A percentile compares a stretch with the other conserved stretches of the same genome.
Evolutionary conservation across 352 stramenopile species (phyloP).

Genomic region (Globisporangium heterothallicum): DNA sequence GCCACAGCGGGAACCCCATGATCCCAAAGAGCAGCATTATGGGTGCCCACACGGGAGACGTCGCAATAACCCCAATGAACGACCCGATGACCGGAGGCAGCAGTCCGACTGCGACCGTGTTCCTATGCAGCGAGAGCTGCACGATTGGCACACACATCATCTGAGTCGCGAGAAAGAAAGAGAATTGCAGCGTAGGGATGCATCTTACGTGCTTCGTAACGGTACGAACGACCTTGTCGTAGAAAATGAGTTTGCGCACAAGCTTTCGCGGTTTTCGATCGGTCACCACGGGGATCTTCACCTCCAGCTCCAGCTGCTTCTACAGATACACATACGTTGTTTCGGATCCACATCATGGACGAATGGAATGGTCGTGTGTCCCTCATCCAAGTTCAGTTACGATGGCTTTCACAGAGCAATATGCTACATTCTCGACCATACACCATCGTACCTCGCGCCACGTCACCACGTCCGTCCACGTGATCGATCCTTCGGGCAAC

Average conservation of each 20-base stretch:
- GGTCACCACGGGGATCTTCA: slow-evolving; percentile 33
- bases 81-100: slow-evolving; percentile 40
- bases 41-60: slow-evolving; percentile 52
- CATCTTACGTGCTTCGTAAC: slow-evolving; percentile 38
- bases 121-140: slow-evolving; percentile 57
- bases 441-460: slow-evolving; percentile 23
- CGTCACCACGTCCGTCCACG: slow-evolving; percentile 31
- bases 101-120: slow-evolving; percentile 43
- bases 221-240: slow-evolving; percentile 30
- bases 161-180: slow-evolving; percentile 1
- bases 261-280: slow-evolving; percentile 39
- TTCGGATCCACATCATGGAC: too few relatives aligned
- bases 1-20: slow-evolving; percentile 57
- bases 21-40: slow-evolving; percentile 48
- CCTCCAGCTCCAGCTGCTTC: slow-evolving; percentile 24
- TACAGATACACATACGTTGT: too few relatives aligned
- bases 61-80: slow-evolving; percentile 35
- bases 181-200: too few relatives aligned
- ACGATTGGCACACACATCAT: slow-evolving; percentile 2
- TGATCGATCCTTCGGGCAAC: slow-evolving; percentile 31
- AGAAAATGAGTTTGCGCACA: slow-evolving; percentile 28
- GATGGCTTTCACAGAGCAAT: background rate
- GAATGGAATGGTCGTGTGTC: too few relatives aligned
- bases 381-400: too few relatives aligned
- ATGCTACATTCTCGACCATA: background rate